Evolutionary conservation across 2,329 filamentous ascomycete genomes (phyloP), one percentile per base, ranked within the genome.

Genomic region (Calonectria multiphialidica): DNA sequence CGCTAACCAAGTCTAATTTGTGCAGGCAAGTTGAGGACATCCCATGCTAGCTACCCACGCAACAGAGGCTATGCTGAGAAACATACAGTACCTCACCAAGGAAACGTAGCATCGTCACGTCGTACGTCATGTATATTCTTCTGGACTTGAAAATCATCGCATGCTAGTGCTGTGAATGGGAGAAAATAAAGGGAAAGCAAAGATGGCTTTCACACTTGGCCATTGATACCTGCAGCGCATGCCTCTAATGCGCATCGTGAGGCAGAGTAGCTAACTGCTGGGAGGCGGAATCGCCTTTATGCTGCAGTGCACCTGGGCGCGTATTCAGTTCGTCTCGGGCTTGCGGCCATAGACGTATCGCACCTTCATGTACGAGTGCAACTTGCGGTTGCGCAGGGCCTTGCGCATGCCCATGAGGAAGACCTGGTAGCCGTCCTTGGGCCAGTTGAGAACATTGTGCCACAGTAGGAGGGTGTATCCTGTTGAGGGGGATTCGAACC

Each of bases 301-400:
- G 28, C 28, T 30, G 28, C 8, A 50, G 15, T 16, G 47, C 13
- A 8, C 23, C 47, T 9, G 6, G 16, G 47, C 47, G 15, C 16
- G 21, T 30, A 21, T 18, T 62, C 12, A 61, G 25, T 53, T 35
- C 3, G 35, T 13, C 53, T 66, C 53, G n/a, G 69, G 45, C 40
- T 77, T 77, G 2, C 75, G 76, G 18, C 75, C 76, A 4, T 75
- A 77, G 0, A 75, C 68, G 13, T 75, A 77, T 25, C 76, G 74
- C 25, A 73, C 68, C 47, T 35, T 72, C 25, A 77, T 75, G 40
- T 77, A 77, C 25, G 72, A 66, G 15, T 77, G 76, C 0, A 77
- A 30, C 44, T 64, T 76, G 7, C 68, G 70, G 37, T 77, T 77
- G 1, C 61, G 71, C 1, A 77, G 53, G 0, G 72, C 74, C n/a